A percentile compares a stretch with the other conserved stretches of the same genome.
phyloP scores from a whole-genome alignment of 306 rosid genomes.

The Quercus dentata region DNA sequence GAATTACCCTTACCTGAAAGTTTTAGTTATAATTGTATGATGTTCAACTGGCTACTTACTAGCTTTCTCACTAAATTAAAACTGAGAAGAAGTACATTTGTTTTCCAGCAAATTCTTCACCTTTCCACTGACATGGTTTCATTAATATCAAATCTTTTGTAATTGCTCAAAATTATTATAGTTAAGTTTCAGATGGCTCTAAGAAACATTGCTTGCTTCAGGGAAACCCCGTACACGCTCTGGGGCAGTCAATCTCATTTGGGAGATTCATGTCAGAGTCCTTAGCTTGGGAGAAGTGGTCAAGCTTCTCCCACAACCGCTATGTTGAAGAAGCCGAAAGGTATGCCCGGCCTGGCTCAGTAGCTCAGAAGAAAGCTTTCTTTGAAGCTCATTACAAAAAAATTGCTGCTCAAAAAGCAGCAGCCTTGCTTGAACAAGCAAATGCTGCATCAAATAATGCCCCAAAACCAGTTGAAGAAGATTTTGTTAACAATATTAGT shows the following conservation, averaged over 20 bases:
- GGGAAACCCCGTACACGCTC: constrained; percentile 69
- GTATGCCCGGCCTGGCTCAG: constrained; percentile 78
- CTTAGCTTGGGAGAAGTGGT: constrained; percentile 91
- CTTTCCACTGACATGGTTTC: neutral
- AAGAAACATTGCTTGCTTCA: constrained; percentile 13
- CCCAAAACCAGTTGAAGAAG: constrained; percentile 11
- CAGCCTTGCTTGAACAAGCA: constrained; percentile 73
- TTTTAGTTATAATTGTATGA: neutral
- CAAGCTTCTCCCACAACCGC: constrained; percentile 75
- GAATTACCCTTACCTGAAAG: neutral
- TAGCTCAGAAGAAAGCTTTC: constrained; percentile 97
- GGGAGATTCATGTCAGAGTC: constrained; percentile 87
- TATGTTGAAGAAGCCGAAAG: constrained; percentile 96
- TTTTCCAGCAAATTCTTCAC: neutral
- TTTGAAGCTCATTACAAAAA: constrained; percentile 98
- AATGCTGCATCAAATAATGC: constrained; percentile 35
- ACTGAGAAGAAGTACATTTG: neutral
- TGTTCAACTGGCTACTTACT: neutral
- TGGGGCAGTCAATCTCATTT: constrained; percentile 84
- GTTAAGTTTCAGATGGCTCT: neutral
- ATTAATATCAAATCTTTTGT: neutral
- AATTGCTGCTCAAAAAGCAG: constrained; percentile 79
- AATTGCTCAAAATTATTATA: neutral
- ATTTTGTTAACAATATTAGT: neutral
- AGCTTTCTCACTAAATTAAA: neutral